These are phyloP conservation scores for Saposhnikovia divaricata DNA, from an alignment of 129 eudicot species.

Conservation along the genomic window DNA sequence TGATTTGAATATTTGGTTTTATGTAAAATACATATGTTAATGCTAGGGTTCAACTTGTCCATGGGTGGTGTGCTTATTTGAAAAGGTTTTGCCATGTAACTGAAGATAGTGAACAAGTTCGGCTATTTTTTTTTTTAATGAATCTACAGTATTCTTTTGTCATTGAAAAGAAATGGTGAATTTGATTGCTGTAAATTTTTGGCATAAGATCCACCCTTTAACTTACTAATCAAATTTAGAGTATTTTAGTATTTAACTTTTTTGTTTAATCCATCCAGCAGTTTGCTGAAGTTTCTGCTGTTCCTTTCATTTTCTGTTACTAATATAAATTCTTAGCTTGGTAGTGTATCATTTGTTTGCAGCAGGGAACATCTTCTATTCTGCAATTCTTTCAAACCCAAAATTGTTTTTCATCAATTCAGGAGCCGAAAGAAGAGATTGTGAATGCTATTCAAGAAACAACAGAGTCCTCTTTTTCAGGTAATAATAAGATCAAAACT, in stretches of 20 bases:
- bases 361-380: conserved; percentile 65
- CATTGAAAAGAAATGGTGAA: neutral
- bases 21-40: no score
- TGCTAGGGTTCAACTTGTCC: neutral
- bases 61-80: neutral
- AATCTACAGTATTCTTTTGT: neutral
- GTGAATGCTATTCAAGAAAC: conserved; percentile 22
- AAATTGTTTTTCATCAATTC: conserved; percentile 23
- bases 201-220: neutral
- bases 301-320: neutral
- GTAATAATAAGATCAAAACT: conserved; percentile 22
- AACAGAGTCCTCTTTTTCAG: conserved; percentile 26
- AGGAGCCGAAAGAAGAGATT: conserved; percentile 22
- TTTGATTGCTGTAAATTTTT: neutral
- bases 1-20: neutral
- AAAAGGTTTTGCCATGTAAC: neutral
- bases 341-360: neutral
- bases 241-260: neutral
- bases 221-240: neutral
- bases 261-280: neutral
- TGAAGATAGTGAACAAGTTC: neutral
- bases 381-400: conserved; percentile 44
- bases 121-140: no score
- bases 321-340: neutral
- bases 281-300: neutral